Evolutionary conservation across 495 filamentous ascomycete genomes (phyloP), one percentile per base, ranked within the genome.

Genomic region (Daldinia caldariorum): DNA sequence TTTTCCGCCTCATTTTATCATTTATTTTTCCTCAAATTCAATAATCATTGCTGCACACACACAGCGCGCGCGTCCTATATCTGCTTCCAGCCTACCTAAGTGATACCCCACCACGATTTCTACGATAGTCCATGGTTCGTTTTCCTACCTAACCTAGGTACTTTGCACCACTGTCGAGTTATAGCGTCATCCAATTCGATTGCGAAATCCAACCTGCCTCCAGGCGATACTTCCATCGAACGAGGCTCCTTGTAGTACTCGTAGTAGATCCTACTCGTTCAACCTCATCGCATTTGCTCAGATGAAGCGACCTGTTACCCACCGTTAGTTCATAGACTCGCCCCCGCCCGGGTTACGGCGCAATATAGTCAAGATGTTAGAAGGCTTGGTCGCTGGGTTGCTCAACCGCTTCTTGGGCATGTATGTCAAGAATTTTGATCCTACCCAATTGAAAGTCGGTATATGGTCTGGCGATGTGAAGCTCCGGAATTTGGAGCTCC

Each of bases 361-460:
- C 71, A 72, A 63, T 66, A 74, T 57, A 67, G 61, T 67, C 78
- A 79, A 69, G 63, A 89, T 89, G 87, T 78, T 89, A 76, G 87
- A 89, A 84, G 87, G 87, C 70, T 79, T 89, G 61, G 87, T 89
- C 68, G 93, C 95, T 70, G 96, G 93, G 79, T 84, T 99, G 82
- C 89, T 99, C 74, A 99, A 99, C 82, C 92, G 96, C 81, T 97
- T 98, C 81, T 81, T 99, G 88, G 96, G 96, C 83, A 97, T 98
- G 89, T 98, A 98, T 82, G 93, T 99, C 77, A 94, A 95, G 85
- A 99, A 99, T 79, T 98, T 99, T 76, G 94, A 99, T 78, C 90
- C 94, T 18, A 92, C 90, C 70, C 95, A 99, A 83, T 86, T 99
- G 53, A 97, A 97, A 76, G 92, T 98, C 62, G 95, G 95, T 61